Evolutionary conservation across 352 stramenopile genomes (phyloP).

Genomic region (Pythium grandisporangium): DNA sequence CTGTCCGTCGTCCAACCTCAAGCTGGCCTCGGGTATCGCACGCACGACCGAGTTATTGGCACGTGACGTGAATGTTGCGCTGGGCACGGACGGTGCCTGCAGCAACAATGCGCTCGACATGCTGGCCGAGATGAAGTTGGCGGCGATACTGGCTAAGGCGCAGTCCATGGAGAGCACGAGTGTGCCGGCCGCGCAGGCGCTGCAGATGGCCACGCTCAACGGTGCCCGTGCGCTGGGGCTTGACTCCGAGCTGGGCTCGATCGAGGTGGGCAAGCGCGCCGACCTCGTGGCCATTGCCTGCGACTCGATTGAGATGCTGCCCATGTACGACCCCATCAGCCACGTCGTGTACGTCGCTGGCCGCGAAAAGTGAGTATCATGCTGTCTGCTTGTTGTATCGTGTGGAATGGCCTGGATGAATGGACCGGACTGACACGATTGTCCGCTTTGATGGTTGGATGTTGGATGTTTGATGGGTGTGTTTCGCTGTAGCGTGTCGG

Average conservation of each 20-base stretch:
- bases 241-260: conserved; percentile 70
- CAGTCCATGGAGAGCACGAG: conserved; percentile 53
- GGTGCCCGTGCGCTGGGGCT: conserved; percentile 79
- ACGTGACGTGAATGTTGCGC: conserved; percentile 74
- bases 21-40: conserved; percentile 81
- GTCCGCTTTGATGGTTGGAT: neutral
- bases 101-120: conserved; percentile 90
- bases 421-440: too few relatives aligned
- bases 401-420: too few relatives aligned
- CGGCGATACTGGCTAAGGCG: conserved; percentile 77
- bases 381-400: too few relatives aligned
- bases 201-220: conserved; percentile 88
- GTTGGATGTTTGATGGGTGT: conserved; percentile 2
- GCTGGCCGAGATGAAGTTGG: conserved; percentile 86
- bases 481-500: conserved; percentile 46
- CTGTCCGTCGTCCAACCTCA: conserved; percentile 88
- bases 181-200: conserved; percentile 38
- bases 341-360: conserved; percentile 82
- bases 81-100: conserved; percentile 80
- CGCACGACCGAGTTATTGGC: conserved; percentile 67
- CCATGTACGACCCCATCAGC: conserved; percentile 83
- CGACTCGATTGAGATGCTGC: conserved; percentile 79
- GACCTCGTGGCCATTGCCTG: conserved; percentile 78
- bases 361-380: conserved; percentile 63
- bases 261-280: conserved; percentile 80